Conservation (phyloP, 306 rosid species). For the Gastrolobium villosum region DNA sequence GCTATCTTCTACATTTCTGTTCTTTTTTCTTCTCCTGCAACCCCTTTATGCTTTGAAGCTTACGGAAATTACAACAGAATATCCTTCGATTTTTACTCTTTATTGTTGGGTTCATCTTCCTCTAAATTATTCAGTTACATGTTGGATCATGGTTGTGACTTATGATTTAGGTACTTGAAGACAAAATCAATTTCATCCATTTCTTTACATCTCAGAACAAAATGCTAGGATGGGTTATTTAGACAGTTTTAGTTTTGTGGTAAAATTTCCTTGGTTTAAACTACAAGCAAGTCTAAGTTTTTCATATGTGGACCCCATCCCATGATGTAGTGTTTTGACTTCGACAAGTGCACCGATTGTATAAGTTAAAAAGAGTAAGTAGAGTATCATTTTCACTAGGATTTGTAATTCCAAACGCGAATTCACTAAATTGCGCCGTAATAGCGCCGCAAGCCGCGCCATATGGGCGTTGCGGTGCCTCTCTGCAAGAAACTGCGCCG, state of each 20-base stretch:
- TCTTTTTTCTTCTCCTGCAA: neutral
- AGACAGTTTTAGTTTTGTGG: too few species aligned
- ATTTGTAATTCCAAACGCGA: too few species aligned
- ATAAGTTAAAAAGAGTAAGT: too few species aligned
- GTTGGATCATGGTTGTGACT: neutral
- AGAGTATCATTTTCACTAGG: too few species aligned
- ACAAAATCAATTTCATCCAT: constrained; percentile 4
- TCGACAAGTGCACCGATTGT: too few species aligned
- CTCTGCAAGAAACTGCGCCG: too few species aligned
- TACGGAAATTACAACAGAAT: neutral
- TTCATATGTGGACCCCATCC: neutral
- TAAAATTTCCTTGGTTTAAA: neutral
- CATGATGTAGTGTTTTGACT: too few species aligned
- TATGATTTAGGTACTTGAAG: neutral
- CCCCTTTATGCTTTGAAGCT: constrained; percentile 8
- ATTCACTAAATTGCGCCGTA: too few species aligned
- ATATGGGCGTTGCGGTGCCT: too few species aligned
- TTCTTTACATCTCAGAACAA: neutral
- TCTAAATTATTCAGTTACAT: neutral
- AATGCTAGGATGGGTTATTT: neutral
- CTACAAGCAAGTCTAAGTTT: neutral
- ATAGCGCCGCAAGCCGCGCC: too few species aligned
- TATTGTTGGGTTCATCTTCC: too few species aligned
- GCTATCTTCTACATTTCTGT: neutral
- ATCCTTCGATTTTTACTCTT: too few species aligned